Base-by-base conservation (phyloP, 1,139 yeast genomes). In the Taphrina wiesneri region DNA sequence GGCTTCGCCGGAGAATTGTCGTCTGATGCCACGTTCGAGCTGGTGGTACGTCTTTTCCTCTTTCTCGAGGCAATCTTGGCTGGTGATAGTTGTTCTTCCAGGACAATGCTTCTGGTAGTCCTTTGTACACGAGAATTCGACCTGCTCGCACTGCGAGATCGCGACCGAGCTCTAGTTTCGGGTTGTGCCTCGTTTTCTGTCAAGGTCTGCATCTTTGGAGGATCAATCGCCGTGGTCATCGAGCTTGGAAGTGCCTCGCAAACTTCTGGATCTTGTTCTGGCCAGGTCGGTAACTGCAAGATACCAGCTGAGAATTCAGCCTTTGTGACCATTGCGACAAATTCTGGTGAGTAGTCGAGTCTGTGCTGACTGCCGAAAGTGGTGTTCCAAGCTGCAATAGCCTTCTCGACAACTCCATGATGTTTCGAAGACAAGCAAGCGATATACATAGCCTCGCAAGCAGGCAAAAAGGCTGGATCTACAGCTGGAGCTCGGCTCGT, bases 341-440 rank as follows among this genome's bases (percentile, higher is more conserved):
- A 28, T 21, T 61, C 65, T 1, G 36, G 17, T 3, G 65, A 43
- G 32, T 61, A 61, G 17, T 32, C 51, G 19, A 61, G 59, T n/a
- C 51, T 7, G 5, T 65, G 26, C 23, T 15, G 39, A 15, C 34
- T 36, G 15, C 59, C 65, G 43, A 61, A 61, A 9, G 41, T 51
- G 32, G 36, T n/a, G 43, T 61, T 61, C 65, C 65, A 61, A 4
- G 15, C 32, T n/a, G 19, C 51, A 19, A 61, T n/a, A 15, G 51
- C 49, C 30, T 25, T 13, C 26, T 32, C 34, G n/a, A 30, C 25
- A 11, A 59, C 36, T 4, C n/a, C 7, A 19, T 26, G 15, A 17
- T 30, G 28, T 19, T 30, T 17, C 11, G 43, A 52, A 1, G 28
- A 26, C 39, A 30, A 17, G 43, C 45, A 52, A 19, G 41, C 41